Evolutionary conservation across 495 filamentous ascomycete genomes (phyloP).

Genomic region (Aspergillus diversus): DNA sequence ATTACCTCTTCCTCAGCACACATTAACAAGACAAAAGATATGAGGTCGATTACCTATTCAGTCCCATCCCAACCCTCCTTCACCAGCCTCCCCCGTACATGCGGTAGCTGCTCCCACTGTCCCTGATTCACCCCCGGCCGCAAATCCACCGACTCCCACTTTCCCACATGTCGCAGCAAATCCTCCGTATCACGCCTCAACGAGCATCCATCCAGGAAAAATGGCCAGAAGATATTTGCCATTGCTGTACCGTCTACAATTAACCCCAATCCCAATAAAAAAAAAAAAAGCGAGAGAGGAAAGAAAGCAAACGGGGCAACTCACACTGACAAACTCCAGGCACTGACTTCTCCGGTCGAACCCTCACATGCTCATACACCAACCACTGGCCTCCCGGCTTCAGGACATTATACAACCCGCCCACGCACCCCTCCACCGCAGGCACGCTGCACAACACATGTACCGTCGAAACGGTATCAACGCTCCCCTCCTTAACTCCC

Average conservation of each 20-base stretch:
- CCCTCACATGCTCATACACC: slow-evolving; percentile 18
- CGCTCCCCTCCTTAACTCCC: slow-evolving; percentile 2
- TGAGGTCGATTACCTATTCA: too few species aligned
- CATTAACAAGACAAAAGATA: too few species aligned
- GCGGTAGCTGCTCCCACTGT: slow-evolving; percentile 7
- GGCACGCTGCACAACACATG: slow-evolving; percentile 18
- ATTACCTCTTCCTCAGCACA: too few species aligned
- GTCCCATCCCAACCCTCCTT: background rate
- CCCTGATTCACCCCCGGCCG: slow-evolving; percentile 7
- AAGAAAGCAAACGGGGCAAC: background rate
- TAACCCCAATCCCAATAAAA: background rate
- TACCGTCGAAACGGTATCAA: slow-evolving; percentile 13
- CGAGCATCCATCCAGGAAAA: slow-evolving; percentile 14
- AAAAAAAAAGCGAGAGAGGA: background rate
- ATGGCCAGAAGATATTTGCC: slow-evolving; percentile 11
- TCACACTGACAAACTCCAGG: slow-evolving; percentile 10
- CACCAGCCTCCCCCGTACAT: slow-evolving; percentile 9
- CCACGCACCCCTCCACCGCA: background rate
- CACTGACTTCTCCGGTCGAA: background rate
- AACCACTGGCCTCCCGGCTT: slow-evolving; percentile 14
- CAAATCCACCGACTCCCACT: slow-evolving; percentile 13
- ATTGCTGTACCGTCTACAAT: background rate
- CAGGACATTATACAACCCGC: slow-evolving; percentile 2
- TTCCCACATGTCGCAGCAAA: background rate
- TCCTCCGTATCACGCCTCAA: slow-evolving; percentile 12